These are phyloP conservation scores for Fusarium sp. DNA, from an alignment of 2,329 filamentous ascomycete genomes.

Conservation along the genomic window DNA sequence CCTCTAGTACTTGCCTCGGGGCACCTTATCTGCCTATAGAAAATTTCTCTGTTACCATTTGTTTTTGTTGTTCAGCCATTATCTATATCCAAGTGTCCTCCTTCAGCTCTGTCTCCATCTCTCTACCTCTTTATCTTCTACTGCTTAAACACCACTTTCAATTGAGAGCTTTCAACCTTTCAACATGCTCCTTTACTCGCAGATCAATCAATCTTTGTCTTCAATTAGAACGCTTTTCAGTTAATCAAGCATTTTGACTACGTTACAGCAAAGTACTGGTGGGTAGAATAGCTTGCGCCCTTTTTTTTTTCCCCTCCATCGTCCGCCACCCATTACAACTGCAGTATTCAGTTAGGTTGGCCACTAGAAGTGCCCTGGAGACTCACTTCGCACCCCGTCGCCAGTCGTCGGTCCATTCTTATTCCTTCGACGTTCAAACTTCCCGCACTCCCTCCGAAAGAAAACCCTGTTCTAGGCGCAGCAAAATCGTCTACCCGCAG, in stretches of 20 bases:
- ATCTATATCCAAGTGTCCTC: constrained; percentile 1
- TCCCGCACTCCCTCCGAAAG: constrained; percentile 3
- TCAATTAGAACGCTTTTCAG: constrained; percentile 23
- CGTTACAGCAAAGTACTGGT: constrained; percentile 3
- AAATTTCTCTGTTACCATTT: constrained; percentile 1
- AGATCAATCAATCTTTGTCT: constrained; percentile 21
- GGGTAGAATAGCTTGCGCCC: constrained; percentile 1
- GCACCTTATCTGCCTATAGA: constrained; percentile 19
- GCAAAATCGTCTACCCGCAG: constrained; percentile 32
- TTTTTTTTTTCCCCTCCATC: constrained; percentile 4
- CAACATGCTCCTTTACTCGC: constrained; percentile 25
- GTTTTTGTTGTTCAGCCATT: background rate
- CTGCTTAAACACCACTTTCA: background rate
- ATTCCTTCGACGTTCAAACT: constrained; percentile 3
- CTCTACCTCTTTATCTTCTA: background rate
- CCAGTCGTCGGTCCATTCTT: constrained; percentile 9
- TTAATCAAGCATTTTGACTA: constrained; percentile 22
- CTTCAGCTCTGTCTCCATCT: constrained; percentile 1
- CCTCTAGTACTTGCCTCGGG: background rate
- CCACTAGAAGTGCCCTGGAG: constrained; percentile 27
- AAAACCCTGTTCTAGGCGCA: constrained; percentile 36
- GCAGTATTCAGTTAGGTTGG: background rate
- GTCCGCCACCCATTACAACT: constrained; percentile 7
- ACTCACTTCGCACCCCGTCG: constrained; percentile 27
- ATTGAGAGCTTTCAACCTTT: background rate